phyloP scores from a whole-genome alignment of 2,329 filamentous ascomycete species.

The Alternaria triticimaculans region DNA sequence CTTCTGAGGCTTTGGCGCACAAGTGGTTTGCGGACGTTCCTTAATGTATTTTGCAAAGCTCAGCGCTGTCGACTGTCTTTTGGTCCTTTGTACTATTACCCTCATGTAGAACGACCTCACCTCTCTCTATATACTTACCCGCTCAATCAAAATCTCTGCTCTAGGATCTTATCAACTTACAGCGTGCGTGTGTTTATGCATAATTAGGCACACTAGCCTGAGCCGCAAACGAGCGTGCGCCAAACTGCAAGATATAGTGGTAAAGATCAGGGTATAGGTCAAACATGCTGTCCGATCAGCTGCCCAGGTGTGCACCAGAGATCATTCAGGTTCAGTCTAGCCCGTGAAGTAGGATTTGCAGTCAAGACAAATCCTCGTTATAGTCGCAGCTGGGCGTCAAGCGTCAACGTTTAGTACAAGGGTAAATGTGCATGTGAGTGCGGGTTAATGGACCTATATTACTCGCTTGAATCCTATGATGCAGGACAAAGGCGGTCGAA shows the following conservation, averaged over 20 bases:
- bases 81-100: background rate
- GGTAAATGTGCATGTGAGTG: background rate
- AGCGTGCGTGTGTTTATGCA: conserved; percentile 11
- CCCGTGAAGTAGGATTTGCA: background rate
- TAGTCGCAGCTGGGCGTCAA: background rate
- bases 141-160: background rate
- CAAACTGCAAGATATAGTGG: conserved; percentile 11
- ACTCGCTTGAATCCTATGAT: background rate
- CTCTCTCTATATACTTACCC: background rate
- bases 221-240: background rate
- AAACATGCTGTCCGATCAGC: conserved; percentile 5
- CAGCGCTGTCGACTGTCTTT: background rate
- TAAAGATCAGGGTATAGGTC: background rate
- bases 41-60: background rate
- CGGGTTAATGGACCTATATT: background rate
- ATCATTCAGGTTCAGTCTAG: background rate
- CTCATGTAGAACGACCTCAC: background rate
- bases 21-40: background rate
- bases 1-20: background rate
- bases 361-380: background rate
- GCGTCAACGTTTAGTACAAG: background rate
- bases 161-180: background rate
- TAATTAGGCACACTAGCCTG: conserved; percentile 3
- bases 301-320: background rate
- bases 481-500: background rate